Evolutionary conservation across 2,329 filamentous ascomycete species (phyloP).

Genomic region (Exophiala calicioides): DNA sequence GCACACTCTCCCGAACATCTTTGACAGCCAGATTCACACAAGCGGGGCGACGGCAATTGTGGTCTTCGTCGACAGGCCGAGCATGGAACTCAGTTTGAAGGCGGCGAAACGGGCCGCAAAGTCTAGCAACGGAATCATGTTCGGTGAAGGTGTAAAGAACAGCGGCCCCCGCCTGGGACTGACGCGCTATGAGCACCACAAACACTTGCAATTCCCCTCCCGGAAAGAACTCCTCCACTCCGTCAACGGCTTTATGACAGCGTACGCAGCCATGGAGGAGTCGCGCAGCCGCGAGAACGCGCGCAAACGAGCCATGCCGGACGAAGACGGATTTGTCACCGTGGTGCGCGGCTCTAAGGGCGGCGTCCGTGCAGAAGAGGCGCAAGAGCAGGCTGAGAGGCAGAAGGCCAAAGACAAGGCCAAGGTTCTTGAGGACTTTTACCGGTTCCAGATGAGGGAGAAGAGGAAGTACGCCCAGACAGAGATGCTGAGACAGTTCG

Average conservation of each 20-base stretch:
- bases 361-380: constrained; percentile 72
- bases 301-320: constrained; percentile 72
- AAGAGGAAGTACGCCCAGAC: constrained; percentile 73
- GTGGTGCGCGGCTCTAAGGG: constrained; percentile 76
- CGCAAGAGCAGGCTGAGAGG: constrained; percentile 60
- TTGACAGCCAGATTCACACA: constrained; percentile 68
- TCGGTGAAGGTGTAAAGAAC: constrained; percentile 65
- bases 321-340: constrained; percentile 94
- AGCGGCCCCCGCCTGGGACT: constrained; percentile 60
- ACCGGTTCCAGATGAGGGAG: constrained; percentile 80
- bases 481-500: constrained; percentile 69
- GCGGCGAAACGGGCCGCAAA: constrained; percentile 65
- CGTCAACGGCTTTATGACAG: constrained; percentile 82
- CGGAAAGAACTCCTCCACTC: constrained; percentile 66
- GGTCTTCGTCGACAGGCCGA: constrained; percentile 78
- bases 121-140: constrained; percentile 59
- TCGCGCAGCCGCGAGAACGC: constrained; percentile 63
- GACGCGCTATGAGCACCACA: constrained; percentile 61
- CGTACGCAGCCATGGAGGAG: constrained; percentile 70
- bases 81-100: constrained; percentile 74
- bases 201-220: constrained; percentile 70
- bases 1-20: constrained; percentile 67
- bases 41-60: constrained; percentile 81
- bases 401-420: constrained; percentile 65
- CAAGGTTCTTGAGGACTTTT: constrained; percentile 71